Conservation (phyloP, 805 yeast genomes). For the Hanseniaspora guilliermondii region DNA sequence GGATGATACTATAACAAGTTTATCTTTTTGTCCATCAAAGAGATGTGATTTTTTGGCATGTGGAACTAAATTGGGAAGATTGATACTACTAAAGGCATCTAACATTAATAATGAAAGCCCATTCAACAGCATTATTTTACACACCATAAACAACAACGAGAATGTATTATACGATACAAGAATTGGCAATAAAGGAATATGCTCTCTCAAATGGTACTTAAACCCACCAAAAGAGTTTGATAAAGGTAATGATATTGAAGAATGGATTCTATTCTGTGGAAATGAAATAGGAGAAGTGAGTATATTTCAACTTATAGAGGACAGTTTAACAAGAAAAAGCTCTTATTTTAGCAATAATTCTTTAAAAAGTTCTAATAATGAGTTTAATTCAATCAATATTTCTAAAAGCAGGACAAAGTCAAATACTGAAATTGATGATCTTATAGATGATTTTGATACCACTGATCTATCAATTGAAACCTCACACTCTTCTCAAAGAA, state of each 20-base stretch:
- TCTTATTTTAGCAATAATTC: background rate
- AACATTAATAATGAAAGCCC: background rate
- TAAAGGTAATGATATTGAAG: conserved; percentile 16
- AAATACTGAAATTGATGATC: background rate
- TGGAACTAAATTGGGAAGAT: conserved; percentile 47
- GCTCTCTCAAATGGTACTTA: conserved; percentile 46
- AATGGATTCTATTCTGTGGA: conserved; percentile 41
- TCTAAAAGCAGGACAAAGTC: background rate
- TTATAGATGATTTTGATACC: background rate
- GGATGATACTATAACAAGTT: conserved; percentile 40
- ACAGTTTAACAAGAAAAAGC: background rate
- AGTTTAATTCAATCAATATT: background rate
- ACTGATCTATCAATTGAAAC: background rate
- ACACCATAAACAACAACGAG: background rate
- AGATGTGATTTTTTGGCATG: conserved; percentile 35
- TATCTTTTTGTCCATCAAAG: conserved; percentile 38
- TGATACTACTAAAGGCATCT: conserved; percentile 19
- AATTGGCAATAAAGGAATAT: conserved; percentile 33
- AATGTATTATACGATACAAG: conserved; percentile 17
- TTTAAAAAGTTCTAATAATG: background rate
- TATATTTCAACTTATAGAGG: conserved; percentile 28
- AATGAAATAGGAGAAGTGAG: conserved; percentile 51
- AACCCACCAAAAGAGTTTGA: conserved; percentile 25
- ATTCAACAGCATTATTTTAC: background rate
- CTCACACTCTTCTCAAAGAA: background rate